Percentiles rank a stretch among this genome's conserved stretches.
Conservation (phyloP, 805 yeast genomes). For the Maudiozyma serrabonitensis region DNA sequence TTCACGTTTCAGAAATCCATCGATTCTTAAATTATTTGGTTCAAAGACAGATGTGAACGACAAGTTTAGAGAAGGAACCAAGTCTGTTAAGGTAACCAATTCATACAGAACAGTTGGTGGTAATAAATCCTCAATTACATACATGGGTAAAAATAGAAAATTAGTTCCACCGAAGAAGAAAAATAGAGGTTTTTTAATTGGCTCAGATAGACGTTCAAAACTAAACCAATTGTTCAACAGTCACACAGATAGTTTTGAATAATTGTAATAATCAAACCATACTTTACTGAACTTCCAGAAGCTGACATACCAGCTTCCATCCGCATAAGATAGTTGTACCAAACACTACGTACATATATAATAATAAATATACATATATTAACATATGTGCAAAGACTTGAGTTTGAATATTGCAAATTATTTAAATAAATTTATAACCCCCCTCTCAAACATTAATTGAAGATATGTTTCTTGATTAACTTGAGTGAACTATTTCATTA, state of each 20-base stretch:
- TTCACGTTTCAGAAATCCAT: constrained; percentile 30
- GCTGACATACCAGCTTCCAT: too few relatives aligned
- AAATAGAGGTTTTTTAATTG: neutral
- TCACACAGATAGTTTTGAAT: constrained; percentile 17
- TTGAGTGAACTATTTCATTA: too few relatives aligned
- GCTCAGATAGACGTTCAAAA: neutral
- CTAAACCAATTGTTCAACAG: constrained; percentile 11
- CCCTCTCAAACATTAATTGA: too few relatives aligned
- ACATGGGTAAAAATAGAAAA: constrained; percentile 34
- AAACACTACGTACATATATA: too few relatives aligned
- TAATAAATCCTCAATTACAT: constrained; percentile 48
- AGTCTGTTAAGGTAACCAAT: constrained; percentile 42
- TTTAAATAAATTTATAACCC: too few relatives aligned
- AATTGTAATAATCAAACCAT: neutral
- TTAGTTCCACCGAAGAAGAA: constrained; percentile 20
- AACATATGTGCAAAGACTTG: too few relatives aligned
- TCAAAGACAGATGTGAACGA: constrained; percentile 31
- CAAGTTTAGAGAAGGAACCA: constrained; percentile 34
- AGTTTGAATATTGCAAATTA: too few relatives aligned
- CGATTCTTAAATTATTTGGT: constrained; percentile 38
- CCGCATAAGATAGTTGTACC: too few relatives aligned
- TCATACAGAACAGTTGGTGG: constrained; percentile 48
- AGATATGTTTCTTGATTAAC: too few relatives aligned
- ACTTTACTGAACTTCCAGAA: too few relatives aligned
- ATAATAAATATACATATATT: too few relatives aligned